A percentile compares a stretch with the other conserved stretches of the same genome.
Conservation (phyloP, 805 yeast species). For the Myxozyma melibiosi region DNA sequence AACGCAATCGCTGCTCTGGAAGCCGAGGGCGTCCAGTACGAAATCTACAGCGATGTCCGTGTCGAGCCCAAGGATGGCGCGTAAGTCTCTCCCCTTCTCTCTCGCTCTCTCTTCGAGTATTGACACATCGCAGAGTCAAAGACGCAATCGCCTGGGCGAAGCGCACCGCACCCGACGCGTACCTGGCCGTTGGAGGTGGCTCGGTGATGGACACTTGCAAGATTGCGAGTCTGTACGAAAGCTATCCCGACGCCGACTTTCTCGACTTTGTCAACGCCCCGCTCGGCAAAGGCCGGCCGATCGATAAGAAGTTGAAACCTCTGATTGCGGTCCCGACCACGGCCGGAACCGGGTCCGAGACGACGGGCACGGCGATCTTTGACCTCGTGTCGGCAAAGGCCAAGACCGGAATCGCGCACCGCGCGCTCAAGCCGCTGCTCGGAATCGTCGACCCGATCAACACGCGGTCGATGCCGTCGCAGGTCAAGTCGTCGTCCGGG, state of each 20-base stretch:
- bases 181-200: slow-evolving; percentile 52
- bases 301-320: slow-evolving; percentile 43
- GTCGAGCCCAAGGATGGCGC: slow-evolving; percentile 44
- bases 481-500: slow-evolving; percentile 49
- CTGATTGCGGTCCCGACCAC: slow-evolving; percentile 51
- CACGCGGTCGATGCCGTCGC: slow-evolving; percentile 47
- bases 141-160: slow-evolving; percentile 46
- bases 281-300: slow-evolving; percentile 45
- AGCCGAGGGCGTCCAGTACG: slow-evolving; percentile 42
- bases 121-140: slow-evolving; percentile 35
- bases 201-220: slow-evolving; percentile 53
- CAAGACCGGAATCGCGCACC: slow-evolving; percentile 50
- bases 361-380: slow-evolving; percentile 52
- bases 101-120: background rate
- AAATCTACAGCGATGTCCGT: slow-evolving; percentile 43
- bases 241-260: slow-evolving; percentile 47
- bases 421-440: slow-evolving; percentile 48
- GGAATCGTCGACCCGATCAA: slow-evolving; percentile 50
- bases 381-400: slow-evolving; percentile 46
- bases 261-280: slow-evolving; percentile 50
- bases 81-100: slow-evolving; percentile 4
- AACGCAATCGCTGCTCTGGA: slow-evolving; percentile 43
- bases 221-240: slow-evolving; percentile 48
- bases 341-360: slow-evolving; percentile 53
- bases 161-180: slow-evolving; percentile 43